Evolutionary conservation across 768 basidiomycete species (phyloP), one percentile per base, ranked within the genome.

Genomic region (Solioccasus polychromus): DNA sequence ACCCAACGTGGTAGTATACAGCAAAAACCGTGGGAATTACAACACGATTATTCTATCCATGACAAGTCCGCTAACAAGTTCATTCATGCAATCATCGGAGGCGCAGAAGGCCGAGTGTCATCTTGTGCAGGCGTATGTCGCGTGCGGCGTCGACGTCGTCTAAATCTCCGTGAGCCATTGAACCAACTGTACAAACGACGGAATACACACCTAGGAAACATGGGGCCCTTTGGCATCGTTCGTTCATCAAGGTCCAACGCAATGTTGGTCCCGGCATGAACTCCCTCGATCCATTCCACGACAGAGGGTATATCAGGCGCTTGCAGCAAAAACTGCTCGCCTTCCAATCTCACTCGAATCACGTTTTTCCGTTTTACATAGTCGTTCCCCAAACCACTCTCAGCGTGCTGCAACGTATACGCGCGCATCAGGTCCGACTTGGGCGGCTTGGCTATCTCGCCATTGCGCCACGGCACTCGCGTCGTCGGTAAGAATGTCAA

Each of bases 261-360:
- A 44, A 98, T 83, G 65, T 95, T 95, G 8, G 89, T 83, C 2
- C 92, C 90, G 40, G 92, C 85, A 71, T 98, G 94, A 49, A 98
- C 76, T 10, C 82, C 87, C 87, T 99, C 95, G 50, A 99, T 94
- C 92, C 95, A 94, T 43, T 86, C 82, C 44, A 98, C 90, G 2
- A 97, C 94, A 22, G 82, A 80, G 35, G 82, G 75, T 30, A 92
- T 83, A 60, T 88, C 85, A 39, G 75, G 79, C 3, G 90, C 89
- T 68, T 99, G 95, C 55, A 99, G 58, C 55, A 99, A 71, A 68
- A 99, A 99, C 69, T 99, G 96, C 71, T 98, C 91, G 11, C 95
- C 96, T 63, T 96, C 92, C 52, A 92, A 71, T 46, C 95, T 70
- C 23, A 98, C 80, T 18, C 96, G 77, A 26, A 98, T 92, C 35